phyloP scores from a whole-genome alignment of 208 protist genomes.

The Acanthamoeba triangularis region DNA sequence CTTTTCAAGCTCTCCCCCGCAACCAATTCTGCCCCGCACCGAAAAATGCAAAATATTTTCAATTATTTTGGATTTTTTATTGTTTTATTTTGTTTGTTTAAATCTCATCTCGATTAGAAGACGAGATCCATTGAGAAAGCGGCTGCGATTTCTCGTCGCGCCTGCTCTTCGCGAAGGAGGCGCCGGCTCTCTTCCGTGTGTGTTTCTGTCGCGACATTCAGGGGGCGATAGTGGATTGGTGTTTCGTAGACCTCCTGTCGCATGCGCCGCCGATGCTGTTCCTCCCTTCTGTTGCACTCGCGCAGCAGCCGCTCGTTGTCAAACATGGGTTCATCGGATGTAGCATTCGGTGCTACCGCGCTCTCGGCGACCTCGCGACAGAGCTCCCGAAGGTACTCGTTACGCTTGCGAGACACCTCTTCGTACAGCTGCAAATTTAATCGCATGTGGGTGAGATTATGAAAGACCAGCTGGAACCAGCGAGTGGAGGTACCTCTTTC shows the following conservation, averaged over 20 bases:
- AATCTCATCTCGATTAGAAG: neutral
- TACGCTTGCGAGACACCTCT: neutral
- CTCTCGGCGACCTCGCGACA: neutral
- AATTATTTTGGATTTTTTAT: too few relatives aligned
- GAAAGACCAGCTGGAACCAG: neutral
- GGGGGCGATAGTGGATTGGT: neutral
- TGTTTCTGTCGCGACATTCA: neutral
- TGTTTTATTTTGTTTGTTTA: neutral
- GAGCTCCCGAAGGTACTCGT: neutral
- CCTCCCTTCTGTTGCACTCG: neutral
- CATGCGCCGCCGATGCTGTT: neutral
- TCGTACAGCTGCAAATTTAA: neutral
- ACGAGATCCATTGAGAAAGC: neutral
- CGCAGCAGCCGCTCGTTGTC: conserved; percentile 5
- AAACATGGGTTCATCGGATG: neutral
- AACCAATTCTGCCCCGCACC: too few relatives aligned
- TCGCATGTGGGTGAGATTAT: neutral
- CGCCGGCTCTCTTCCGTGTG: too few relatives aligned
- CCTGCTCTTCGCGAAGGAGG: neutral
- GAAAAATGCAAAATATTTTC: too few relatives aligned
- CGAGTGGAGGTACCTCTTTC: neutral
- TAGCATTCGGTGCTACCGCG: neutral
- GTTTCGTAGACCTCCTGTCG: neutral
- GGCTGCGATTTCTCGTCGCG: neutral
- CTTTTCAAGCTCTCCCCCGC: too few relatives aligned